phyloP scores from a whole-genome alignment of 129 eudicot species.

The Arctium minus region DNA sequence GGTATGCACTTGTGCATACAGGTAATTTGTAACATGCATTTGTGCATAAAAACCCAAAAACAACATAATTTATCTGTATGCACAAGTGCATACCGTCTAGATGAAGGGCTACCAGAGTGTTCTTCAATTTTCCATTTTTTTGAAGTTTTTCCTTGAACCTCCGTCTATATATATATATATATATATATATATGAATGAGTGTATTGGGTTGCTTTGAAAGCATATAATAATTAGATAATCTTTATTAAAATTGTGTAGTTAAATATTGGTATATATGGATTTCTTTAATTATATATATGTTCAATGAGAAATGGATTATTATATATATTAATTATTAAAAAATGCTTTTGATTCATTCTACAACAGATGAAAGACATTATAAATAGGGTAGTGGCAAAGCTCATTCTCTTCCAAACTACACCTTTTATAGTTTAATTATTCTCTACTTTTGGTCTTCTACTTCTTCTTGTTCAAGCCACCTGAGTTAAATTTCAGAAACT shows the following conservation, averaged over 20 bases:
- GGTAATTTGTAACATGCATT: too few relatives aligned
- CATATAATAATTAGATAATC: not conserved
- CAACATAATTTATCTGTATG: too few relatives aligned
- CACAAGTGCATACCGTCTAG: too few relatives aligned
- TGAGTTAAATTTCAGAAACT: not conserved
- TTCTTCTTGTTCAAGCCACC: constrained; percentile 19
- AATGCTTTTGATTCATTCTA: constrained; percentile 23
- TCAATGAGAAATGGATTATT: too few relatives aligned
- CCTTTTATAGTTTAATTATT: constrained; percentile 23
- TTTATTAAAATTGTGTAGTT: not conserved
- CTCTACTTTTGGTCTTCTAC: constrained; percentile 11
- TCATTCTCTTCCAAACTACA: constrained; percentile 52
- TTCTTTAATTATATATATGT: not conserved
- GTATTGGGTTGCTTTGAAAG: not conserved
- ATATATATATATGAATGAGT: not conserved
- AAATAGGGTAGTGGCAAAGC: constrained; percentile 45
- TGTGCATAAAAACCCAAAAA: too few relatives aligned
- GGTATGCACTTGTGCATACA: too few relatives aligned
- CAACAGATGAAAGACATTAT: constrained; percentile 36
- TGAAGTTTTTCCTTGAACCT: too few relatives aligned
- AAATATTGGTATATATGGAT: not conserved
- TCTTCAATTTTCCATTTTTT: too few relatives aligned
- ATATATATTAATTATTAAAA: not conserved
- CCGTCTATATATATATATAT: too few relatives aligned
- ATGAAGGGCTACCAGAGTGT: too few relatives aligned